Evolutionary conservation across 257 asterid genomes (phyloP).

Genomic region (Salvia rosmarinus): DNA sequence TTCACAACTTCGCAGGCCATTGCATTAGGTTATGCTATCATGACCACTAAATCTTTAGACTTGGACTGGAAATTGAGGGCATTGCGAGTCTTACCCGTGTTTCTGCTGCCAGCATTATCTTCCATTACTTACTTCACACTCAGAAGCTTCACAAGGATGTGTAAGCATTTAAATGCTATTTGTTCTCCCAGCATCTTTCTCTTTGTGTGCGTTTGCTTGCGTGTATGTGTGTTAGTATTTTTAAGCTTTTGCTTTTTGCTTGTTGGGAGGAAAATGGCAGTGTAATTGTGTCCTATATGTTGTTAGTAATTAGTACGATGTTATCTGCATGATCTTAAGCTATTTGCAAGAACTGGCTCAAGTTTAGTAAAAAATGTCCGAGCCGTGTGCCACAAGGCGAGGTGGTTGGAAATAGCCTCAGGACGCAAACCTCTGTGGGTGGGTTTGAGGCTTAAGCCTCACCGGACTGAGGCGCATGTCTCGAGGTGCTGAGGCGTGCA

Average conservation of each 20-base stretch:
- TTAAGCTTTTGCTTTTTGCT: background rate
- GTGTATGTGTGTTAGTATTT: slow-evolving; percentile 8
- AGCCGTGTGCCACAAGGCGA: too few relatives aligned
- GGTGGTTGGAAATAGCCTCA: too few relatives aligned
- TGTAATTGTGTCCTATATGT: background rate
- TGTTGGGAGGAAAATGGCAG: background rate
- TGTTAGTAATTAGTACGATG: background rate
- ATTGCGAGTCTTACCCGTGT: slow-evolving; percentile 75
- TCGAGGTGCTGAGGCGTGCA: too few relatives aligned
- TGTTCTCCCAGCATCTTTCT: background rate
- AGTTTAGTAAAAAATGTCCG: too few relatives aligned
- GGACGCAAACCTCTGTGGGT: too few relatives aligned
- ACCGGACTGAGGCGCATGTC: too few relatives aligned
- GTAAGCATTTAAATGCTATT: slow-evolving; percentile 53
- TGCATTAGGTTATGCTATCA: slow-evolving; percentile 75
- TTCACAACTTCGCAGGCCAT: slow-evolving; percentile 52
- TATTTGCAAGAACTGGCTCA: slow-evolving; percentile 3
- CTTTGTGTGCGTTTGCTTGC: background rate
- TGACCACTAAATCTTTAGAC: slow-evolving; percentile 64
- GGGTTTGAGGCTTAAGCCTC: too few relatives aligned
- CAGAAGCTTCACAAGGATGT: slow-evolving; percentile 65
- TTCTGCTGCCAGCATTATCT: slow-evolving; percentile 65
- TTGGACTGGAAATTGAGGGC: slow-evolving; percentile 87
- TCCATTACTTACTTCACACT: slow-evolving; percentile 51
- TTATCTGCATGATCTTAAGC: background rate